These are phyloP conservation scores for Phytophthora sansomeana DNA, from an alignment of 352 stramenopile species.

Conservation along the genomic window DNA sequence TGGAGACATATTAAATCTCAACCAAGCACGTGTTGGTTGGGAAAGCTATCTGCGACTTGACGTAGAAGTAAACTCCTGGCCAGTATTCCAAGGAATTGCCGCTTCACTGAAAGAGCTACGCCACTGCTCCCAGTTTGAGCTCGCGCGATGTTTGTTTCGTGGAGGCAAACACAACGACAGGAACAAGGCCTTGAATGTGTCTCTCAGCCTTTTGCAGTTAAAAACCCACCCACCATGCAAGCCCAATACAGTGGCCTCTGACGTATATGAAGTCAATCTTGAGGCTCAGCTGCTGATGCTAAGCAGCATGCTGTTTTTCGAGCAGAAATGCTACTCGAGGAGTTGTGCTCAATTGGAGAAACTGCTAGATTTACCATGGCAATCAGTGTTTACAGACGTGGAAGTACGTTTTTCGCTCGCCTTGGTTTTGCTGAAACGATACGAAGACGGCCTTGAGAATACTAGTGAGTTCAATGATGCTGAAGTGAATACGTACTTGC, in stretches of 20 bases:
- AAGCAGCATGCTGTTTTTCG: conserved; percentile 52
- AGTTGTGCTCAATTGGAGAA: conserved; percentile 35
- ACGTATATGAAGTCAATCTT: conserved; percentile 1
- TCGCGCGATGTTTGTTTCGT: conserved; percentile 56
- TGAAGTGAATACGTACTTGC: conserved; percentile 22
- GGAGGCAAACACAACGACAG: conserved; percentile 33
- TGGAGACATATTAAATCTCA: conserved; percentile 51
- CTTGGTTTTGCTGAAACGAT: conserved; percentile 33
- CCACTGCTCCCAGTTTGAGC: conserved; percentile 40
- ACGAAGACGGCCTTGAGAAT: conserved; percentile 7
- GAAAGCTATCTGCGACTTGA: conserved; percentile 46
- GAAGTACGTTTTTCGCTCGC: conserved; percentile 49
- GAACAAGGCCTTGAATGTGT: conserved; percentile 25
- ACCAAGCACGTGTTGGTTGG: conserved; percentile 50
- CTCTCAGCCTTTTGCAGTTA: conserved; percentile 30
- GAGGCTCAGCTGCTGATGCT: conserved; percentile 50
- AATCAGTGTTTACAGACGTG: conserved; percentile 35
- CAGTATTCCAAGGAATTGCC: conserved; percentile 19
- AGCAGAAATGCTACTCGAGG: conserved; percentile 20
- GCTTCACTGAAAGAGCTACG: conserved; percentile 26
- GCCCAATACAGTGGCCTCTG: background rate
- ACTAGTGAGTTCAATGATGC: background rate
- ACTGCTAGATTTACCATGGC: conserved; percentile 21
- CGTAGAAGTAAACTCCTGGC: conserved; percentile 20
- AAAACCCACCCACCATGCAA: background rate